Base-by-base conservation (phyloP, 2,329 filamentous ascomycete genomes). In the Scedosporium boydii region DNA sequence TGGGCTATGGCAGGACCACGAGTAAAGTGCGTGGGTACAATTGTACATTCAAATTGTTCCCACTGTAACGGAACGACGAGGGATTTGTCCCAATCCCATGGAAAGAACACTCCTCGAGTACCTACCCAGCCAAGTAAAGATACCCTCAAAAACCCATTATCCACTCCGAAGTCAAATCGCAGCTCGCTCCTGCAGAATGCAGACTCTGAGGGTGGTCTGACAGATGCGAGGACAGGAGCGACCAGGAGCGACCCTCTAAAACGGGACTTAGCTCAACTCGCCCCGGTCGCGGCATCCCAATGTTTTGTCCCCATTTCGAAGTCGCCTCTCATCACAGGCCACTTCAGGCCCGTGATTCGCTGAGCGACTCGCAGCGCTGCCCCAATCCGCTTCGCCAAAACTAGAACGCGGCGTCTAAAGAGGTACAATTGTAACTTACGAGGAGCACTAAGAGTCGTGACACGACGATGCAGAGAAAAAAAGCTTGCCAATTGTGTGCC, bases 261-360 rank as follows among this genome's bases (percentile, higher is more conserved):
- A 38, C 23, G 55, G 27, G 55, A 41, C 26, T n/a, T 16, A 27
- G 27, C 27, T 41, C 27, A n/a, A 58, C 34, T 58, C 21, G 55
- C 55, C 27, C 29, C n/a, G 55, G 55, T 41, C 21, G 26, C 26
- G 23, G 27, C 14, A 18, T 34, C 27, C 55, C 55, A 16, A 34
- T 34, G 1, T 34, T 34, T 34, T 34, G 29, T 1, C 29, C 29
- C 29, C 3, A 34, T 34, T 34, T 34, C 9, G 29, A 34, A 23
- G 27, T 58, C 27, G 34, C 34, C 34, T 14, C 46, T 51, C n/a
- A 5, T 51, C 46, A 38, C 55, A 58, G 7, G 27, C 26, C 26
- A 18, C 55, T 58, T 58, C 26, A 34, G 27, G 27, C 55, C 55
- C 34, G 16, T 58, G 55, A 58, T 58, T 58, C 55, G 55, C 55